Conservation (phyloP, 2,329 filamentous ascomycete species). For the Clonostachys rosea region DNA sequence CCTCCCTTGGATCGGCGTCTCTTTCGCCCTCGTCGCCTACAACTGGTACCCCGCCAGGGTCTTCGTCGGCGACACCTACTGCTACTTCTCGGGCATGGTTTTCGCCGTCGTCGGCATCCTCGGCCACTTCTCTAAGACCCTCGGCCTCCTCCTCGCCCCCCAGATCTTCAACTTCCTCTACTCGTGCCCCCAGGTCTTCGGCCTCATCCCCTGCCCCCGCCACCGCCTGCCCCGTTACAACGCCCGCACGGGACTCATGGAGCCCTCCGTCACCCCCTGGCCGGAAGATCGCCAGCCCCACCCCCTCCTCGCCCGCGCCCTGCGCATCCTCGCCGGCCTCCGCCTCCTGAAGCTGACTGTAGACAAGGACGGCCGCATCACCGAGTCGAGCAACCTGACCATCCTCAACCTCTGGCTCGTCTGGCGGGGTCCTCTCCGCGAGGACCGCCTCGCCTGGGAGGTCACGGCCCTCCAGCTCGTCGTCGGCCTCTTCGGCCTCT, state of each 20-base stretch:
- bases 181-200: constrained; percentile 87
- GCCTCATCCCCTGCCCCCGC: constrained; percentile 84
- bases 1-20: constrained; percentile 90
- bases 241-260: constrained; percentile 74
- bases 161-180: constrained; percentile 98
- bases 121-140: constrained; percentile 96
- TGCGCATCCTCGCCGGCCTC: constrained; percentile 67
- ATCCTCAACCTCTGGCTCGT: constrained; percentile 95
- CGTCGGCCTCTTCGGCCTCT: constrained; percentile 76
- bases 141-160: constrained; percentile 84
- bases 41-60: constrained; percentile 96
- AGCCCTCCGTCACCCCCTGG: constrained; percentile 82
- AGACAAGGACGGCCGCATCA: constrained; percentile 63
- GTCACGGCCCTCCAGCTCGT: constrained; percentile 73
- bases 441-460: constrained; percentile 77
- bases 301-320: constrained; percentile 51
- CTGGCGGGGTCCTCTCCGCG: constrained; percentile 86
- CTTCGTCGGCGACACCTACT: constrained; percentile 98
- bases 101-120: constrained; percentile 96
- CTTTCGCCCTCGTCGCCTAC: constrained; percentile 77
- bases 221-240: constrained; percentile 91
- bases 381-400: constrained; percentile 85
- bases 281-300: constrained; percentile 61
- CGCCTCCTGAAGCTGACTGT: constrained; percentile 63
- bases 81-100: constrained; percentile 98